Percentiles rank a stretch among this genome's conserved stretches.
Evolutionary conservation across 441 rosid species (phyloP).

Genomic region (Brassica hybrid): DNA sequence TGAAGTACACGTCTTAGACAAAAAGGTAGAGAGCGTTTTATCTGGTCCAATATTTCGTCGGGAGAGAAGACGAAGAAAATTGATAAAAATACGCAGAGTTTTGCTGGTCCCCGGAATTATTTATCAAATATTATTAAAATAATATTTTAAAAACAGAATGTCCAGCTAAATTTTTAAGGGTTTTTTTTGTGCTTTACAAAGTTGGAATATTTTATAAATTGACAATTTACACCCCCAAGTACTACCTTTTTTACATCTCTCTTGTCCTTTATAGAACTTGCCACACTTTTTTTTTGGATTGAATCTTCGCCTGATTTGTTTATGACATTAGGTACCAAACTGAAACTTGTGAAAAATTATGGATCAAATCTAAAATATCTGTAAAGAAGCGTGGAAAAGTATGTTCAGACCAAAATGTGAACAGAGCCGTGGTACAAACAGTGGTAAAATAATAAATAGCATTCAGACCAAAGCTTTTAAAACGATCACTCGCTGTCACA

Average conservation of each 20-base stretch:
- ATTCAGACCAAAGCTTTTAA: constrained; percentile 30
- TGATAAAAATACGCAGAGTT: constrained; percentile 3
- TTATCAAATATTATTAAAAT: constrained; percentile 1
- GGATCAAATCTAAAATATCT: neutral
- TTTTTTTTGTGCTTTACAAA: neutral
- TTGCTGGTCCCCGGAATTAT: constrained; percentile 29
- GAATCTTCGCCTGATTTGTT: neutral
- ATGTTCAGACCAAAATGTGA: too few relatives aligned
- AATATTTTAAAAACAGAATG: neutral
- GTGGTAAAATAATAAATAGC: constrained; percentile 6
- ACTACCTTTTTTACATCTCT: neutral
- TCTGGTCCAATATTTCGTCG: constrained; percentile 20
- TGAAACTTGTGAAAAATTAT: neutral
- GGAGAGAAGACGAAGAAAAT: neutral
- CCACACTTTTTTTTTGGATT: neutral
- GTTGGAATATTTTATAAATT: neutral
- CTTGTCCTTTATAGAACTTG: neutral
- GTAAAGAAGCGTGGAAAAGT: too few relatives aligned
- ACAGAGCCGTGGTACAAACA: neutral
- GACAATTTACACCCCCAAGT: neutral
- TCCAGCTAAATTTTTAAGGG: neutral
- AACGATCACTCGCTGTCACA: constrained; percentile 8
- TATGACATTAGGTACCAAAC: neutral
- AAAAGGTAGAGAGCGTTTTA: neutral
- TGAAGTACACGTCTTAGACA: neutral